A percentile compares a stretch with the other conserved stretches of the same genome.
Evolutionary conservation across 1,284 basidiomycete species (phyloP).

Genomic region (Ganoderma leucocontextum): DNA sequence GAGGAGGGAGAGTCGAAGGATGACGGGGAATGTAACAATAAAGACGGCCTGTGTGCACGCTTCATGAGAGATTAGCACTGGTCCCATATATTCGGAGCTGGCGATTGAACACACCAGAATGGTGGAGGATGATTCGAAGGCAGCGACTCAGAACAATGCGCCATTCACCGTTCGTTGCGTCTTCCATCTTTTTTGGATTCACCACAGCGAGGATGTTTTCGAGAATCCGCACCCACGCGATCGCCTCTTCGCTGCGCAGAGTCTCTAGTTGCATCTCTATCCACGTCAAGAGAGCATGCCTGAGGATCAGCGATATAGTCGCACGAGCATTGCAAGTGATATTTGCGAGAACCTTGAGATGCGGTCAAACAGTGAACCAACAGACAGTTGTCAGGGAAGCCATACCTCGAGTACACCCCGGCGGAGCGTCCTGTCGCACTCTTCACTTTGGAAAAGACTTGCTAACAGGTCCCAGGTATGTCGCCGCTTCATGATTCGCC

Average conservation of each 20-base stretch:
- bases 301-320: conserved; percentile 71
- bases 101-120: conserved; percentile 34
- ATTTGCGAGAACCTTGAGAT: conserved; percentile 69
- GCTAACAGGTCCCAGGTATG: conserved; percentile 91
- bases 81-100: not conserved
- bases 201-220: conserved; percentile 70
- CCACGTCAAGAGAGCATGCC: conserved; percentile 79
- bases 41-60: conserved; percentile 40
- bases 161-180: conserved; percentile 65
- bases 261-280: conserved; percentile 73
- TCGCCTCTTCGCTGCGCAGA: conserved; percentile 50
- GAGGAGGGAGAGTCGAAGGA: conserved; percentile 51
- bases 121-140: conserved; percentile 51
- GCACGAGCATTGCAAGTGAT: conserved; percentile 74
- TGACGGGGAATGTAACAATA: conserved; percentile 44
- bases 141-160: conserved; percentile 60
- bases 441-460: conserved; percentile 77
- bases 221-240: conserved; percentile 74
- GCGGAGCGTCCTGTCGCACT: conserved; percentile 61
- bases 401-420: conserved; percentile 72
- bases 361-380: conserved; percentile 18
- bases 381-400: conserved; percentile 25
- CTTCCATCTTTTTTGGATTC: conserved; percentile 57
- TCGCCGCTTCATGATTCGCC: conserved; percentile 81
- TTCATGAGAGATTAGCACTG: conserved; percentile 22